Conservation (phyloP, 768 basidiomycete species). For the Boletus sensibilis region DNA sequence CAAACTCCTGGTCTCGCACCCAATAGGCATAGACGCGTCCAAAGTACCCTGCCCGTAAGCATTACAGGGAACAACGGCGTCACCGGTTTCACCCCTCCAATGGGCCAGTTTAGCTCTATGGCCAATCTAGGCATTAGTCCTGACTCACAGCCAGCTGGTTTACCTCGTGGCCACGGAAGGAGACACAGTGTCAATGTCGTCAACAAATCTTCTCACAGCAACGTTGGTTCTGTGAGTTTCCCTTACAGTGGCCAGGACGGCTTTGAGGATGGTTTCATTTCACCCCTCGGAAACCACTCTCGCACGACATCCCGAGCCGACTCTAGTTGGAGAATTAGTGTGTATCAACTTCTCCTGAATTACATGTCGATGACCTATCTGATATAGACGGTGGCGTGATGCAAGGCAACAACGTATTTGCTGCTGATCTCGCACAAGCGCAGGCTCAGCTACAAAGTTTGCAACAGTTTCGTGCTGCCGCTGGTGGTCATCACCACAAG, state of each 20-base stretch:
- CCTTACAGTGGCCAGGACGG: slow-evolving; percentile 56
- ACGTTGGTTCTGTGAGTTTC: slow-evolving; percentile 50
- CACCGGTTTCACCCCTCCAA: slow-evolving; percentile 33
- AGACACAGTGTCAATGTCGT: slow-evolving; percentile 91
- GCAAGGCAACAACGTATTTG: slow-evolving; percentile 60
- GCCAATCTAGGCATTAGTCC: slow-evolving; percentile 53
- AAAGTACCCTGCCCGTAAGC: slow-evolving; percentile 75
- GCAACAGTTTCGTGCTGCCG: slow-evolving; percentile 94
- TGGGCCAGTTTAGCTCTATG: slow-evolving; percentile 67
- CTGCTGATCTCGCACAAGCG: slow-evolving; percentile 90
- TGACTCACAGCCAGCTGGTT: slow-evolving; percentile 61
- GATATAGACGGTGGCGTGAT: slow-evolving; percentile 68
- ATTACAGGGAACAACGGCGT: slow-evolving; percentile 44
- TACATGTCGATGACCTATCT: slow-evolving; percentile 9
- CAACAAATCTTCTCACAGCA: slow-evolving; percentile 62
- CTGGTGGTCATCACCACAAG: slow-evolving; percentile 92
- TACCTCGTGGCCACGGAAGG: slow-evolving; percentile 83
- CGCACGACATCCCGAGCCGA: slow-evolving; percentile 74
- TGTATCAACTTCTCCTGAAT: slow-evolving; percentile 30
- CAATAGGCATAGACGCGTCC: slow-evolving; percentile 78
- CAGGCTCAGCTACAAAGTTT: slow-evolving; percentile 95
- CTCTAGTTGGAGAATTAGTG: slow-evolving; percentile 88
- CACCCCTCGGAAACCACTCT: slow-evolving; percentile 66
- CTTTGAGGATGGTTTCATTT: slow-evolving; percentile 80
- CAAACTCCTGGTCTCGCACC: slow-evolving; percentile 75